These are phyloP conservation scores for Pinus taeda DNA, from an alignment of 75 land plant genomes.

Conservation along the genomic window DNA sequence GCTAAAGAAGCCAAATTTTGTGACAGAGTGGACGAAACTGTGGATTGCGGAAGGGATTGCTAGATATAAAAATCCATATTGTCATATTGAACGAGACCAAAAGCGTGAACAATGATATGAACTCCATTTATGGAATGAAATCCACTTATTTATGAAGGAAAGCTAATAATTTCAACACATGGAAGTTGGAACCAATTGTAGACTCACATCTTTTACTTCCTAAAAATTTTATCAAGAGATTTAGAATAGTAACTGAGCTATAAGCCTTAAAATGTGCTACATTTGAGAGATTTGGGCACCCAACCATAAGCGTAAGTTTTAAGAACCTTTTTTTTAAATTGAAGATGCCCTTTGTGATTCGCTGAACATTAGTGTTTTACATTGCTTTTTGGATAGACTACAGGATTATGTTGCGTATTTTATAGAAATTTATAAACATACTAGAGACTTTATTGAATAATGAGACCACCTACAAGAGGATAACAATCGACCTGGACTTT, in stretches of 20 bases:
- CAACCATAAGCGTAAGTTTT: slow-evolving; percentile 25
- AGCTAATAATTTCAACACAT: no score
- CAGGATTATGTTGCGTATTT: neutral
- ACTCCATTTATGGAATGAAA: no score
- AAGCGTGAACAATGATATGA: no score
- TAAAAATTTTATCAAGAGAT: slow-evolving; percentile 9
- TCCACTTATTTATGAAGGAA: no score
- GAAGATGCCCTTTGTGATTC: neutral
- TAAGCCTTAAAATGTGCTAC: slow-evolving; percentile 20
- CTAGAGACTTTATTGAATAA: neutral
- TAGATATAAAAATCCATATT: no score
- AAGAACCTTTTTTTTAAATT: neutral
- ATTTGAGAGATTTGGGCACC: slow-evolving; percentile 27
- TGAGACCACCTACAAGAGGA: neutral
- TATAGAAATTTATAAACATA: neutral
- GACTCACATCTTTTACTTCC: slow-evolving; percentile 11
- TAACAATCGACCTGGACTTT: neutral
- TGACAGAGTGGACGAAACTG: no score
- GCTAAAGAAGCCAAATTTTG: no score
- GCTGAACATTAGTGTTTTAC: neutral
- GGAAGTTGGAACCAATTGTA: slow-evolving; percentile 15
- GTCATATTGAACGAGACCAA: no score
- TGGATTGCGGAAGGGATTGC: no score
- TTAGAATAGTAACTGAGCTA: neutral
- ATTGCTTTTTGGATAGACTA: neutral